Evolutionary conservation across 805 yeast genomes (phyloP).

Genomic region (Kluyveromyces starmeri): DNA sequence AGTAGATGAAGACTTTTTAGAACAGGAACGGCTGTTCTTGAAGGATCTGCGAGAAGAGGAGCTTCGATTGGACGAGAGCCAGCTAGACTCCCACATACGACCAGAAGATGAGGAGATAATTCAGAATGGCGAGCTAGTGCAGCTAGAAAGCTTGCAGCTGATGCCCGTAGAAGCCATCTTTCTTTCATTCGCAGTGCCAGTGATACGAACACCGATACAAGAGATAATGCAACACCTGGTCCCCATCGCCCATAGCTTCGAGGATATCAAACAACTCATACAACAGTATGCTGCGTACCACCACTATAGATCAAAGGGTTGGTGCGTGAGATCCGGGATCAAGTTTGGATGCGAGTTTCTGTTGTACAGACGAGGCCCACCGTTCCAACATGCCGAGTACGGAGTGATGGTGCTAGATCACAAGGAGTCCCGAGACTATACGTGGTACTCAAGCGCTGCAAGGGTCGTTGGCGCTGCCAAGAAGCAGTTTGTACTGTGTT

Average conservation of each 20-base stretch:
- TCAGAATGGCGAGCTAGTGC: conserved; percentile 20
- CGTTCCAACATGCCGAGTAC: conserved; percentile 88
- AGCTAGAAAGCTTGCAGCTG: conserved; percentile 44
- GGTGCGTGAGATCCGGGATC: conserved; percentile 90
- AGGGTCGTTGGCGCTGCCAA: conserved; percentile 84
- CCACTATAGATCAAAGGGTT: conserved; percentile 79
- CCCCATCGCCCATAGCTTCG: conserved; percentile 10
- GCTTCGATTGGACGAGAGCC: conserved; percentile 7
- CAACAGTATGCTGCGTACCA: conserved; percentile 67
- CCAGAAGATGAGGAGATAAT: conserved; percentile 32
- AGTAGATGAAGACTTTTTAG: conserved; percentile 25
- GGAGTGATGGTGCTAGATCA: conserved; percentile 39
- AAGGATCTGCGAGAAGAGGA: conserved; percentile 28
- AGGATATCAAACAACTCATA: conserved; percentile 35
- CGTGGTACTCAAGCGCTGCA: conserved; percentile 58
- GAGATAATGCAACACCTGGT: conserved; percentile 13
- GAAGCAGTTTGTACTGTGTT: conserved; percentile 63
- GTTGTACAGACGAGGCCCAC: conserved; percentile 86
- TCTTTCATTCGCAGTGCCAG: conserved; percentile 48
- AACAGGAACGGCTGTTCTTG: conserved; percentile 26
- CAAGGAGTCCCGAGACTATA: conserved; percentile 33
- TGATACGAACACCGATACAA: conserved; percentile 30
- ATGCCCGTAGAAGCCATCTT: conserved; percentile 72
- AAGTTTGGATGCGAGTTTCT: conserved; percentile 87
- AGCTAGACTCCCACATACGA: conserved; percentile 16